A percentile compares a stretch with the other conserved stretches of the same genome.
Evolutionary conservation across 2,329 filamentous ascomycete species (phyloP).

Genomic region (Cryphonectria carpinicola): DNA sequence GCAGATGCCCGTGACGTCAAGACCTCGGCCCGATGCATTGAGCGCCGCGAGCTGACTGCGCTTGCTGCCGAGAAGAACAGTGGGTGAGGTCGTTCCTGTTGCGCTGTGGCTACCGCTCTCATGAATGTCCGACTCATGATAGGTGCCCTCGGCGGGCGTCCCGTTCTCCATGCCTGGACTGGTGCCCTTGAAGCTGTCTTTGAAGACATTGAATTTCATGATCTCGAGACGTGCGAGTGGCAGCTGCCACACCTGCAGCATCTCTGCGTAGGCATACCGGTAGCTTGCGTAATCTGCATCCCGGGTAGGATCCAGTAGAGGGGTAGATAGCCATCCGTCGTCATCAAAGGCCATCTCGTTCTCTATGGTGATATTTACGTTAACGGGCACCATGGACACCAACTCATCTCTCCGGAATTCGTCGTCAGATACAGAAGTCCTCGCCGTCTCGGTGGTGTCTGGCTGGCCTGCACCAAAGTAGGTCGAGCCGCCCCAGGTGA

Average conservation of each 20-base stretch:
- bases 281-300: constrained; percentile 60
- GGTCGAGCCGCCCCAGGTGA: constrained; percentile 55
- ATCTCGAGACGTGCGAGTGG: constrained; percentile 67
- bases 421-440: constrained; percentile 60
- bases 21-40: constrained; percentile 57
- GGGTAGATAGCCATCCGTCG: constrained; percentile 65
- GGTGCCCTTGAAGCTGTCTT: constrained; percentile 39
- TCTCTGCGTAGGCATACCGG: constrained; percentile 68
- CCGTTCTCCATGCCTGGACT: constrained; percentile 14
- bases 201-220: constrained; percentile 69
- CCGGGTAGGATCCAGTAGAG: constrained; percentile 59
- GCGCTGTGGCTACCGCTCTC: constrained; percentile 43
- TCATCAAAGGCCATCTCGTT: constrained; percentile 71
- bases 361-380: constrained; percentile 57
- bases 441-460: constrained; percentile 51
- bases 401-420: constrained; percentile 52
- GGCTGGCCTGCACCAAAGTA: constrained; percentile 44
- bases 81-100: constrained; percentile 38
- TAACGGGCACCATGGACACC: constrained; percentile 53
- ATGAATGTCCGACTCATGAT: constrained; percentile 39
- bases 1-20: constrained; percentile 67
- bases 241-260: constrained; percentile 68
- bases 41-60: constrained; percentile 56
- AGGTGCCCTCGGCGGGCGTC: constrained; percentile 37
- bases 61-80: constrained; percentile 58